Evolutionary conservation across 2,329 filamentous ascomycete species (phyloP), one percentile per base, ranked within the genome.

Genomic region (Paecilomyces sp.): DNA sequence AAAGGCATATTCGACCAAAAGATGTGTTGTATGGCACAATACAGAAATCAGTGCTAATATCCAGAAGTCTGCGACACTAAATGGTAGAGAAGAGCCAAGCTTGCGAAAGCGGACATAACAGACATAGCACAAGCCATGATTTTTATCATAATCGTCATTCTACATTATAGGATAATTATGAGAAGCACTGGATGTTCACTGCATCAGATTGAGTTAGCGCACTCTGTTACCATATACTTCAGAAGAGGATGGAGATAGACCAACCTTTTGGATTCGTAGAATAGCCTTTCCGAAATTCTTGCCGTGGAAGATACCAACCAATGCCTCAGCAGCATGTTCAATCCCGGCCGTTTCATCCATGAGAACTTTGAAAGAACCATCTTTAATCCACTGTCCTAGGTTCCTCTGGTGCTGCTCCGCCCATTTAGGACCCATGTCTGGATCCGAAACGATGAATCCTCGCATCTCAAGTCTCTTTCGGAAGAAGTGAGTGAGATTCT

Each of bases 241-340:
- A 18, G 36, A 47, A 47, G 15, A 7, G 6, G 6, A 8, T 7
- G 36, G n/a, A 41, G 12, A 47, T 18, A 47, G 6, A 47, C 36
- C 15, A 8, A 47, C 36, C 36, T 47, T 47, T 15, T 47, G 36
- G 15, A 47, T 47, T 15, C 36, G 36, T 18, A 47, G 36, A 47
- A 47, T n/a, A 47, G 36, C 87, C 82, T 93, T 93, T 62, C 90
- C 90, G 73, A 92, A 91, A 76, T 92, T 92, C 72, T 88, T 81
- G 41, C 90, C 90, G 67, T 82, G 73, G 28, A 92, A 77, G 79
- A 92, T 84, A 8, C 84, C 87, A 4, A 91, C 74, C 60, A 92
- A 80, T 0, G 86, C 90, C 57, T 90, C 82, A 3, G 84, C 77
- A 0, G 85, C 87, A 60, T 88, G 84, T 61, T 92, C 89, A 60